Evolutionary conservation across 768 basidiomycete species (phyloP).

Genomic region (Kwoniella sp.): DNA sequence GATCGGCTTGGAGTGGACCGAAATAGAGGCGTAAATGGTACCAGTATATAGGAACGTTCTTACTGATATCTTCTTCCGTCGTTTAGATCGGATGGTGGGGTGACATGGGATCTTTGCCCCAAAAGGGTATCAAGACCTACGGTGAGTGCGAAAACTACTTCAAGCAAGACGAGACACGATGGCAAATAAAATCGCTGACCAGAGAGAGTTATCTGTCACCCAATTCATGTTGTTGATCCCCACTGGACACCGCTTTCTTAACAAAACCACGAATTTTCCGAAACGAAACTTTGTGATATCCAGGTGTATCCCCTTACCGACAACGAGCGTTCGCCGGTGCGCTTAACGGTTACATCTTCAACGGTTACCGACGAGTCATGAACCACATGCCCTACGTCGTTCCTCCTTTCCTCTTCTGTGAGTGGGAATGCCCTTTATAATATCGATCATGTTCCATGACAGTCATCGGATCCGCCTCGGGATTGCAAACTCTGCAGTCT

Average conservation of each 20-base stretch:
- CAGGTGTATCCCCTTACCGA: conserved; percentile 82
- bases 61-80: conserved; percentile 2
- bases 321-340: conserved; percentile 72
- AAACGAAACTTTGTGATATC: background rate
- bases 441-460: no score
- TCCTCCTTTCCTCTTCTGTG: conserved; percentile 75
- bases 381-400: conserved; percentile 75
- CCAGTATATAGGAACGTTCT: no score
- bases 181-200: no score
- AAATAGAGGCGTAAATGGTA: no score
- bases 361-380: conserved; percentile 76
- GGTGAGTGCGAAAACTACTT: conserved; percentile 69
- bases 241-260: no score
- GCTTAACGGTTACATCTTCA: conserved; percentile 76
- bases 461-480: no score
- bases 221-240: no score
- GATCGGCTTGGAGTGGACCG: no score
- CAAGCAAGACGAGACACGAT: no score
- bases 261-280: no score
- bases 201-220: no score
- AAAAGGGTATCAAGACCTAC: conserved; percentile 77
- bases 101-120: conserved; percentile 67
- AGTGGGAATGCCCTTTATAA: conserved; percentile 51
- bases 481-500: no score
- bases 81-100: conserved; percentile 88